These are phyloP conservation scores for Backusella psychrophila DNA, from an alignment of 192 early-diverging fungal genomes.

Conservation along the genomic window DNA sequence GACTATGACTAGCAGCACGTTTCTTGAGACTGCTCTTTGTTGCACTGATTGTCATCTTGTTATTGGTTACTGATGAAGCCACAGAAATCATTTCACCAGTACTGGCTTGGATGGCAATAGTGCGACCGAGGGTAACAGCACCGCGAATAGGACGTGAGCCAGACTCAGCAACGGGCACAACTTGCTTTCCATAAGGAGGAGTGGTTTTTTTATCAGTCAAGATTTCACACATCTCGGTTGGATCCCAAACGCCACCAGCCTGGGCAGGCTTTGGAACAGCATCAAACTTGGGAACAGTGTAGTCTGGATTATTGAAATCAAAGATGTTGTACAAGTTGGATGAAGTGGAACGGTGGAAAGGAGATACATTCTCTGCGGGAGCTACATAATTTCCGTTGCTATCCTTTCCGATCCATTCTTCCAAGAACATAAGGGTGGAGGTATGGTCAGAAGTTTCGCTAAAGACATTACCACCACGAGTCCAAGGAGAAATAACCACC, in stretches of 20 bases:
- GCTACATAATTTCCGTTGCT: neutral
- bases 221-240: conserved; percentile 10
- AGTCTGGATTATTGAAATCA: conserved; percentile 28
- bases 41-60: neutral
- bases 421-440: conserved; percentile 16
- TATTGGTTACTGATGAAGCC: neutral
- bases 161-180: conserved; percentile 7
- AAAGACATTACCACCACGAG: conserved; percentile 18
- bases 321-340: conserved; percentile 14
- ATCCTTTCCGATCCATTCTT: conserved; percentile 22
- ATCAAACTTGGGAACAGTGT: conserved; percentile 12
- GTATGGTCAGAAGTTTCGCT: conserved; percentile 25
- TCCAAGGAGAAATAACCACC: conserved; percentile 18
- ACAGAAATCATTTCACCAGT: neutral
- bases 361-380: conserved; percentile 9
- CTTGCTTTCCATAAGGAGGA: conserved; percentile 20
- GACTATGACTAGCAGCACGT: neutral
- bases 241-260: conserved; percentile 14
- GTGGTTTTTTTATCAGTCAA: conserved; percentile 6
- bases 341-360: conserved; percentile 12
- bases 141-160: conserved; percentile 20
- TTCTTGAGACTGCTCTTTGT: neutral
- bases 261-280: conserved; percentile 11
- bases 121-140: conserved; percentile 13
- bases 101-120: neutral